Base-by-base conservation (phyloP, 192 early-diverging fungal species). In the Piromyces finnis region DNA sequence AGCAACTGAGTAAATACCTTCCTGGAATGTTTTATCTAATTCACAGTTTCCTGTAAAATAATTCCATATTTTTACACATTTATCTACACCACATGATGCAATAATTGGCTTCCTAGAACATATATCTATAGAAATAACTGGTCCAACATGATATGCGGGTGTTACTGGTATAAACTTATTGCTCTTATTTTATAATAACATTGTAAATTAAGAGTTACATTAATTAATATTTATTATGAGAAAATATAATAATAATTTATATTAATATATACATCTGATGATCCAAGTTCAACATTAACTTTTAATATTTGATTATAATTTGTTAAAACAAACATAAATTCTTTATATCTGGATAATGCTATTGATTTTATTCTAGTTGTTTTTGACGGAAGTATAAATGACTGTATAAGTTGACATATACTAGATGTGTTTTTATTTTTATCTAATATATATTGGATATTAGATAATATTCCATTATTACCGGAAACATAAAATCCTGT, bases 11-110 rank as follows among this genome's bases (percentile, higher is more conserved):
- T 68, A 41, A 16, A 89, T 84, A 30, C 87, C 86, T 36, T 90
- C 89, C 29, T 85, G 81, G 77, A 88, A 91, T 26, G 79, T 83
- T 78, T 89, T 89, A 68, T 84, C 77, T 27, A 90, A 84, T 81
- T 89, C 88, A 30, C 87, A 78, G 12, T 82, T 80, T 78, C 89
- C 88, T 18, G 89, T 89, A 29, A 86, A 28, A 82, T 88, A 90
- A 80, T 91, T 91, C 90, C 90, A 91, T 59, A 91, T 86, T 12
- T 89, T 81, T 30, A 91, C 83, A 4, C 88, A 88, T 80, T 83
- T 82, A 81, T 91, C 90, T 0, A 81, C 79, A 1, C 88, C 88
- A 78, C 88, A 89, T 11, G 90, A 90, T 13, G 87, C 90, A 27
- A 91, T 82, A 2, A 91, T 80, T 28, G 90, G 90, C 51, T 91